Conservation (phyloP, 805 yeast genomes). For the Candida suzukii region DNA sequence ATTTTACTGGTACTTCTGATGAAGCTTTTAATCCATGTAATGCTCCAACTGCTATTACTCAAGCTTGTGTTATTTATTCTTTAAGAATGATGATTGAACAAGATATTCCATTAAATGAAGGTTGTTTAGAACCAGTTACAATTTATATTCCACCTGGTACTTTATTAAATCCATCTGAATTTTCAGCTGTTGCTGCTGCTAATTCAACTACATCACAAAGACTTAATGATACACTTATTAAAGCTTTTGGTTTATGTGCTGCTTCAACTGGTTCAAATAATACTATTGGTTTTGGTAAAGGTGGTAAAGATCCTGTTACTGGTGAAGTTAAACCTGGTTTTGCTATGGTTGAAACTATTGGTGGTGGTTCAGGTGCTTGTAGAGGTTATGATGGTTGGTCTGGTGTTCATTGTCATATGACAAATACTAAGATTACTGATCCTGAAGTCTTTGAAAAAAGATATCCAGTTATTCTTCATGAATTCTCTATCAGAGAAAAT, state of each 20-base stretch:
- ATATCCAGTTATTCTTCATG: conserved; percentile 41
- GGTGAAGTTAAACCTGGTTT: conserved; percentile 35
- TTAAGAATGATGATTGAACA: conserved; percentile 44
- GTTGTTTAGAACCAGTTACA: conserved; percentile 30
- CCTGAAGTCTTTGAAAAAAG: conserved; percentile 45
- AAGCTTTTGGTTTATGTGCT: conserved; percentile 77
- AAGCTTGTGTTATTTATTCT: conserved; percentile 48
- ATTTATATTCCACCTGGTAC: conserved; percentile 25
- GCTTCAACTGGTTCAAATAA: conserved; percentile 90
- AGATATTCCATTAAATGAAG: conserved; percentile 50
- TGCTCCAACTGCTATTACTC: conserved; percentile 48
- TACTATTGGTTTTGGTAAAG: conserved; percentile 75
- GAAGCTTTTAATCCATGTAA: conserved; percentile 47
- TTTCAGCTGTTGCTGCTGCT: conserved; percentile 35
- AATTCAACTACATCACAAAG: conserved; percentile 78
- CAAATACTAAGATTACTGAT: conserved; percentile 50
- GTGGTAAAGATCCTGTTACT: conserved; percentile 29
- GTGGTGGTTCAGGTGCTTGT: conserved; percentile 51
- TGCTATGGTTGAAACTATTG: conserved; percentile 44
- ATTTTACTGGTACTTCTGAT: conserved; percentile 46
- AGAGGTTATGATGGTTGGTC: conserved; percentile 24
- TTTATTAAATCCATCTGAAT: conserved; percentile 32
- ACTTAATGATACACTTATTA: conserved; percentile 73
- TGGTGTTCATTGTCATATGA: conserved; percentile 47
- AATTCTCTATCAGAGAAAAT: conserved; percentile 33